A percentile compares a stretch with the other conserved stretches of the same genome.
phyloP scores from a whole-genome alignment of 805 yeast species.

The Saccharomyces jurei region DNA sequence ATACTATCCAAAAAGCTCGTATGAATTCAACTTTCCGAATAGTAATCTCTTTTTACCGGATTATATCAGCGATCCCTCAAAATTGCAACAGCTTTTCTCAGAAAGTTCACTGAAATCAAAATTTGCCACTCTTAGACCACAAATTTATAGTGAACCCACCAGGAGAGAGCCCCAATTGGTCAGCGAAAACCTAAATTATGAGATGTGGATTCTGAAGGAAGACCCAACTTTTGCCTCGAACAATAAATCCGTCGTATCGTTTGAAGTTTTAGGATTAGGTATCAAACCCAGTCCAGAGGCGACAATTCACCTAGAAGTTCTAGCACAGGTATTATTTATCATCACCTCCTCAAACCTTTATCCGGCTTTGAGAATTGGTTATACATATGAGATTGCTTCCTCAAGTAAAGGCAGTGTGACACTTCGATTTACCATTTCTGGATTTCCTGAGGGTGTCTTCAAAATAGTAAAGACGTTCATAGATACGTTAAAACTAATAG shows the following conservation, averaged over 20 bases:
- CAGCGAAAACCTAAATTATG: conserved; percentile 31
- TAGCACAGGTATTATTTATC: conserved; percentile 41
- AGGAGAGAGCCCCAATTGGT: conserved; percentile 33
- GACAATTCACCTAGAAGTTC: conserved; percentile 45
- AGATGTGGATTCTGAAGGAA: conserved; percentile 47
- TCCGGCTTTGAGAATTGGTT: conserved; percentile 47
- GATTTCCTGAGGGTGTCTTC: conserved; percentile 38
- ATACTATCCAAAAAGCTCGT: not conserved
- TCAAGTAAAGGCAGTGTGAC: conserved; percentile 48
- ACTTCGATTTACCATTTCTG: conserved; percentile 44
- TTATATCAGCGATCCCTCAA: conserved; percentile 3
- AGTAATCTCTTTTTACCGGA: conserved; percentile 12
- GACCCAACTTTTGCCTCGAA: conserved; percentile 11
- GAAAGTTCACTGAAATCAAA: conserved; percentile 18
- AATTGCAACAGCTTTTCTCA: conserved; percentile 19
- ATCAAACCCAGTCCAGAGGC: conserved; percentile 31
- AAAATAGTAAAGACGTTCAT: conserved; percentile 32
- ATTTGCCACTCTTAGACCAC: conserved; percentile 28
- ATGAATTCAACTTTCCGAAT: conserved; percentile 8
- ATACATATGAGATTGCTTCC: conserved; percentile 48
- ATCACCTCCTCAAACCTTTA: conserved; percentile 39
- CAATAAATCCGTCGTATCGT: conserved; percentile 35
- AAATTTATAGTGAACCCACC: conserved; percentile 25
- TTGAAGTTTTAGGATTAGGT: conserved; percentile 35
- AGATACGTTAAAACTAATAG: conserved; percentile 24